Evolutionary conservation across 1,284 basidiomycete genomes (phyloP), one percentile per base, ranked within the genome.

Genomic region (Cryptococcus amylolentus): DNA sequence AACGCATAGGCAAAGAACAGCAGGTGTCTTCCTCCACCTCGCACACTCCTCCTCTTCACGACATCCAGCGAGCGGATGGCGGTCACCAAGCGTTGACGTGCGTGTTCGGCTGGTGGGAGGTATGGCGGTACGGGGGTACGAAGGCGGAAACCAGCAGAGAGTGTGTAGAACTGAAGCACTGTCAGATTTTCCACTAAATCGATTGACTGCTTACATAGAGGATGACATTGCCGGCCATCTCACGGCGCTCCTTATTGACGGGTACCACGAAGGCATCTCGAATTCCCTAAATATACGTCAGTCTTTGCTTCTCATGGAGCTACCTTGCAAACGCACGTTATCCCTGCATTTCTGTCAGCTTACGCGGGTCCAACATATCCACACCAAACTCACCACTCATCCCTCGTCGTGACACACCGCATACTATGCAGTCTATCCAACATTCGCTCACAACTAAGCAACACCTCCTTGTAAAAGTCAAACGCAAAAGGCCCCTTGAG

Each of bases 61-160:
- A 93, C 85, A 39, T 94, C 88, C 16, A 97, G 81, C 45, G 82
- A 81, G n/a, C 89, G 80, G 59, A 96, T 90, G 1, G 88, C 88
- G 26, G 86, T 84, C 64, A 92, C 90, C 68, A 98, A 79, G 14
- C 85, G 83, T 57, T 86, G 82, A 53, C 94, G 84, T 1, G 91
- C 84, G 60, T 86, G 81, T 67, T 92, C 90, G 0, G 89, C 94
- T 0, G 93, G 93, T 2, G 95, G 95, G 1, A 98, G 84, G 74
- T 94, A 97, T 0, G 95, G 92, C 0, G 95, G 92, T 28, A 98
- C 80, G 0, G 95, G 95, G 4, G 88, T 86, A 66, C 97, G 95
- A 31, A 94, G 81, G 28, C 87, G 81, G 73, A 97, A 92, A 0
- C 91, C 88, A 0, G 90, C 86, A 1, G 91, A 87, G 6, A 98